Evolutionary conservation across 2,329 filamentous ascomycete species (phyloP).

Genomic region (Phialophora expanda): DNA sequence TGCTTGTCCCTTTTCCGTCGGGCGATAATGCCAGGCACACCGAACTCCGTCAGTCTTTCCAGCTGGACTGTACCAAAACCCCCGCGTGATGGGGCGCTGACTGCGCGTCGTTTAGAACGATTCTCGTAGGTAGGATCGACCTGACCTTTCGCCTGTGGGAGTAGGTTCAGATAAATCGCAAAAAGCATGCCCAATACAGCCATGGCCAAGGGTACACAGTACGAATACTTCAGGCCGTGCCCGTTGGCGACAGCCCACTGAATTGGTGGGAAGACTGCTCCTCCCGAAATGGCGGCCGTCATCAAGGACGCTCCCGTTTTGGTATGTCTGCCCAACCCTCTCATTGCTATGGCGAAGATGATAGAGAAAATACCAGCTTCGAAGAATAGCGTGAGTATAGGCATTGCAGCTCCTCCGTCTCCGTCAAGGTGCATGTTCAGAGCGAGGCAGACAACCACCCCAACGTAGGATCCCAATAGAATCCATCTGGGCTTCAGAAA

Average conservation of each 20-base stretch:
- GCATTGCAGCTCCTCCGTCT: constrained; percentile 52
- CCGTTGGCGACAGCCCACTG: constrained; percentile 51
- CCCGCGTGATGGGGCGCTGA: constrained; percentile 1
- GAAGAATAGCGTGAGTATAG: constrained; percentile 62
- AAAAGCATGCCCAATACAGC: constrained; percentile 59
- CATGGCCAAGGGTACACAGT: constrained; percentile 59
- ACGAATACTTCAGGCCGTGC: constrained; percentile 54
- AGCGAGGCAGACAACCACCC: constrained; percentile 58
- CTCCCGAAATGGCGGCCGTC: constrained; percentile 60
- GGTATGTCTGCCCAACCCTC: constrained; percentile 63
- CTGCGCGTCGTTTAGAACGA: constrained; percentile 14
- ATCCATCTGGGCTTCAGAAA: constrained; percentile 64
- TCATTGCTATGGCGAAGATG: constrained; percentile 63
- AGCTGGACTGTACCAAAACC: constrained; percentile 12
- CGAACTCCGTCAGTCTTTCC: constrained; percentile 21
- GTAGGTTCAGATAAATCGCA: constrained; percentile 59
- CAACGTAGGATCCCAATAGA: constrained; percentile 60
- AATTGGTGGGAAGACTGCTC: constrained; percentile 61
- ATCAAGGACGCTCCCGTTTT: constrained; percentile 62
- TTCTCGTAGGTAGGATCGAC: constrained; percentile 55
- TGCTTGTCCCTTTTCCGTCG: constrained; percentile 27
- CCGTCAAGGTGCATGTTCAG: constrained; percentile 59
- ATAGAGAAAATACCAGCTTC: constrained; percentile 66
- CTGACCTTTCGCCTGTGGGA: constrained; percentile 55
- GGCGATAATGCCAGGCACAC: constrained; percentile 29